Conservation (phyloP, 441 rosid species). For the Biscutella laevigata region DNA sequence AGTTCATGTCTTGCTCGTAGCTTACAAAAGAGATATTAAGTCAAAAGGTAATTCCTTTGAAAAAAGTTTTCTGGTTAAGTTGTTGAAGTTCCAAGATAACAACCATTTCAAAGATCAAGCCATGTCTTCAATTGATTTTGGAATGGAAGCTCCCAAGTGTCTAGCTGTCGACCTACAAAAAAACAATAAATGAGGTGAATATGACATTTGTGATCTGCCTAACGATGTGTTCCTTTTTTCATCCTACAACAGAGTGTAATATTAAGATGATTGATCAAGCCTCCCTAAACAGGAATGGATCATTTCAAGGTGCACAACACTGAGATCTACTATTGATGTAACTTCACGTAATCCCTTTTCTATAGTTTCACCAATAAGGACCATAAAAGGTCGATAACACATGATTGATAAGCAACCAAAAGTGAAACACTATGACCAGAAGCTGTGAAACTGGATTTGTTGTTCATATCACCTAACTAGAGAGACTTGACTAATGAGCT, state of each 20-base stretch:
- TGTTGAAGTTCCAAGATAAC: neutral
- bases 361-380: neutral
- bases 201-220: neutral
- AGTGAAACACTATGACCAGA: neutral
- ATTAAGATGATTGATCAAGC: neutral
- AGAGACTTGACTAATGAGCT: neutral
- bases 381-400: neutral
- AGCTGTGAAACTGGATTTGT: neutral
- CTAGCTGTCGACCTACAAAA: conserved; percentile 19
- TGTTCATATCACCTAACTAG: neutral
- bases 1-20: neutral
- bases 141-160: conserved; percentile 6
- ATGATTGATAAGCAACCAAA: neutral
- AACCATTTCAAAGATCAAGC: neutral
- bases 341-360: neutral
- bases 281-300: neutral
- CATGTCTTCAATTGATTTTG: neutral
- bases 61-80: neutral
- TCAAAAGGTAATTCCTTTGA: neutral
- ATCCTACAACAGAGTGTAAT: neutral
- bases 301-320: neutral
- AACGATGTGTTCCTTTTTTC: neutral
- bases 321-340: neutral
- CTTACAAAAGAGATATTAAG: neutral
- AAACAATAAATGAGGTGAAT: neutral